Evolutionary conservation across 345 rosid genomes (phyloP), one percentile per base, ranked within the genome.

Genomic region (Hevea brasiliensis): DNA sequence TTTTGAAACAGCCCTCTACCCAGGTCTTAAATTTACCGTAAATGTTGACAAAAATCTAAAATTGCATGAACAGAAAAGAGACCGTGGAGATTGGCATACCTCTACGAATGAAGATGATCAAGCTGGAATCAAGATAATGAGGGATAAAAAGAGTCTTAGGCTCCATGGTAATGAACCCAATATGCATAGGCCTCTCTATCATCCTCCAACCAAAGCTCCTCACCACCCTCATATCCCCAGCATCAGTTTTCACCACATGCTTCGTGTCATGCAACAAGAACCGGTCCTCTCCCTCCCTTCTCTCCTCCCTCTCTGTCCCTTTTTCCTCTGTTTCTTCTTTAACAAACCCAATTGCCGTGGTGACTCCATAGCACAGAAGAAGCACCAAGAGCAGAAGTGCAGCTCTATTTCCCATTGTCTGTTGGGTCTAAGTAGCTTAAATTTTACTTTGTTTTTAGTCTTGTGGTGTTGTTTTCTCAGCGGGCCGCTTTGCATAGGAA

Each of bases 131-230:
- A 10, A 88, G 83, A 75, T 91, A 95, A 81, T 88, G 96, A 74
- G 97, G 99, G 45, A 95, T 67, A 82, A 92, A 88, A 58, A 92
- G 93, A 53, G 86, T 54, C 40, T 81, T 70, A 23, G 99, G 99
- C 77, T 92, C 94, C 98, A 95, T 92, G 1, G 89, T 84, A 57
- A 95, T 85, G 85, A 92, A 89, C 21, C 97, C 98, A 47, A 91
- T 86, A 73, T 91, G 91, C 88, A 86, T 70, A 24, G 88, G 86
- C 74, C 83, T 86, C 65, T 88, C 89, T 8, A 81, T 55, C 23
- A 82, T 75, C 63, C 81, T 81, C 45, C 90, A 84, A 17, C 82
- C 80, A 55, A 75, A 63, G 51, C 85, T 85, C 80, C 68, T 82
- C 51, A 86, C 83, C 7, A 90, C 78, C 76, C 83, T 84, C 92